These are phyloP conservation scores for Rhodomyrtus tomentosa DNA, from an alignment of 345 rosid species.

Conservation along the genomic window DNA sequence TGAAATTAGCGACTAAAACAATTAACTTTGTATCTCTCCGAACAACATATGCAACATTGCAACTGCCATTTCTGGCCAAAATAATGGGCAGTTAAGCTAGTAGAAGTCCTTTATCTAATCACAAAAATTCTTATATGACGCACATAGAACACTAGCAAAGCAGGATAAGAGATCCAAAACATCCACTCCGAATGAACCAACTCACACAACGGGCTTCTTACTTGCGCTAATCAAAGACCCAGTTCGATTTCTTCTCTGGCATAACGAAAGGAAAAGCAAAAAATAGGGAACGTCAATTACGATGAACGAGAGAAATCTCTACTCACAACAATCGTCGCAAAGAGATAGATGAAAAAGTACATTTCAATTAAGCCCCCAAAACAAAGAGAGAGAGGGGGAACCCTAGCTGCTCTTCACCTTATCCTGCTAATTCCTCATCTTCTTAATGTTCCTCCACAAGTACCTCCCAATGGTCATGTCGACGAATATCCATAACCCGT, in stretches of 20 bases:
- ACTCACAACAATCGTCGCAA: not conserved
- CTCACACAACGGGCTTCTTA: no score
- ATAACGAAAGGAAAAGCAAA: not conserved
- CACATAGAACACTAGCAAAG: no score
- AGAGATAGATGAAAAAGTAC: not conserved
- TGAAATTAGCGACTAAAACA: no score
- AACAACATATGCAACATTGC: no score
- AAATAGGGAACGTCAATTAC: not conserved
- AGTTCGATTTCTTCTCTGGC: not conserved
- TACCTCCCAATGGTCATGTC: constrained; percentile 92
- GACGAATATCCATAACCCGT: constrained; percentile 74
- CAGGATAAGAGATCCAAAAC: no score
- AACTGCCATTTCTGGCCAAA: no score
- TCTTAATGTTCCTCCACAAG: constrained; percentile 65
- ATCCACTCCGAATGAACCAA: no score
- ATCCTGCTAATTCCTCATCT: constrained; percentile 25
- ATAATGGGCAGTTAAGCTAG: no score
- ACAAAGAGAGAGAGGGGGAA: not conserved
- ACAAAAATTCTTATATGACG: no score
- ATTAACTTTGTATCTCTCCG: no score
- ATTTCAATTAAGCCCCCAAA: not conserved
- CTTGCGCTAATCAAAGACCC: not conserved
- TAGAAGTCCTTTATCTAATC: no score
- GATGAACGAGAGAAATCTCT: not conserved
- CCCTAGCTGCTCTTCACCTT: not conserved